phyloP scores from a whole-genome alignment of 306 rosid genomes.

The Vicia villosa region DNA sequence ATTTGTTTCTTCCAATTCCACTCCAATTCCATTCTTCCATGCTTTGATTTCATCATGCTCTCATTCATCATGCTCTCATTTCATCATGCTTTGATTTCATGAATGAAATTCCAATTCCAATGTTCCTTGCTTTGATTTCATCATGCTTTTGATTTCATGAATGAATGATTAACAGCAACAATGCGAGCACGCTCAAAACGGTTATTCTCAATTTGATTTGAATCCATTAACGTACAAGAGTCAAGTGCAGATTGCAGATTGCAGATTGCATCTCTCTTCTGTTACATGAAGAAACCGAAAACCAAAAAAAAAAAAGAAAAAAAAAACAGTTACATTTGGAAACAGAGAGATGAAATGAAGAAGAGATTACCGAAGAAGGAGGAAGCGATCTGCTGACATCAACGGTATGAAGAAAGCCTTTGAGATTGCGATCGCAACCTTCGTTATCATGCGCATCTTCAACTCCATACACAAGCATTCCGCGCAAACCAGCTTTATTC shows the following conservation, averaged over 20 bases:
- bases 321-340: constrained; percentile 20
- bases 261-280: constrained; percentile 15
- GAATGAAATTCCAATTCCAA: not conserved
- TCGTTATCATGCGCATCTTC: constrained; percentile 71
- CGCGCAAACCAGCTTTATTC: constrained; percentile 59
- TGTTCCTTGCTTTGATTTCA: not conserved
- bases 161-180: not conserved
- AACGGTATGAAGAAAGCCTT: constrained; percentile 59
- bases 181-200: not conserved
- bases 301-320: not conserved
- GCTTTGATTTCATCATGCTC: not conserved
- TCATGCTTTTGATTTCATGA: not conserved
- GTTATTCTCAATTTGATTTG: not conserved
- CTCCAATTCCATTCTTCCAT: not conserved
- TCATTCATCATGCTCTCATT: not conserved
- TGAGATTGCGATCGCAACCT: constrained; percentile 61
- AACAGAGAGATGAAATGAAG: not conserved
- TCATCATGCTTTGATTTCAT: not conserved
- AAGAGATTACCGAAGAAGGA: constrained; percentile 59
- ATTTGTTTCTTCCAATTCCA: not conserved
- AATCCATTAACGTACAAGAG: constrained; percentile 14
- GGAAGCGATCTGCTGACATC: constrained; percentile 71
- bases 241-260: constrained; percentile 12
- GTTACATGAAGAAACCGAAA: constrained; percentile 28
- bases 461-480: constrained; percentile 78